Base-by-base conservation (phyloP, 208 protist genomes). In the Trypanosoma platydactyli region DNA sequence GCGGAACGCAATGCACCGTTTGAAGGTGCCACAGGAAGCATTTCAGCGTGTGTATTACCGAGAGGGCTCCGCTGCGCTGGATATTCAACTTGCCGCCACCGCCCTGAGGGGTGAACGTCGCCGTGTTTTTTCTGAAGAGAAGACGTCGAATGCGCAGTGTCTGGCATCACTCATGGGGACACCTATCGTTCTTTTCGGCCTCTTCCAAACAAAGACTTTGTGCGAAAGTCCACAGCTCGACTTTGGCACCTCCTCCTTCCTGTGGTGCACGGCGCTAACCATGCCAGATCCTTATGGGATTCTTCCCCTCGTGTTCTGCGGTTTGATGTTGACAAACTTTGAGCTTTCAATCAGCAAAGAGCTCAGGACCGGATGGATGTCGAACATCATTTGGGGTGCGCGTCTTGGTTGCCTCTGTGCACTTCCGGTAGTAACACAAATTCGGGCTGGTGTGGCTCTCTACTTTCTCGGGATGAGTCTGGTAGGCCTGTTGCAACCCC, bases 401-500 rank as follows among this genome's bases (percentile, higher is more conserved):
- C 84, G 90, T 18, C 52, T 91, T 11, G 83, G 79, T 11, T 91
- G 83, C 63, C 66, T 92, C 29, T 91, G 81, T 71, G 68, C 84
- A 42, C 52, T 90, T 15, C 85, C 86, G 1, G 84, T 86, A 11
- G 66, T 76, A 24, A 48, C 76, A 40, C 77, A 71, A 12, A 86
- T 96, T 53, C 84, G 82, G 49, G 53, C 84, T 16, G 90, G 90
- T 1, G 90, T 96, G 29, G 88, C 81, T 33, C 83, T 96, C n/a
- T 96, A 91, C 73, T 89, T 89, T 55, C 41, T 96, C 15, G 89
- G 91, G 45, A 92, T 96, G 85, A 92, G 80, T 59, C 50, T 86
- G 6, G 76, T 80, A 12, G 91, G 91, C 25, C 67, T 96, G 33
- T 58, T 94, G 48, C 91, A 94, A 64, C 88, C 91, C 15, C 29